These are phyloP conservation scores for Quercus ilex DNA, from an alignment of 306 rosid species.

Conservation along the genomic window DNA sequence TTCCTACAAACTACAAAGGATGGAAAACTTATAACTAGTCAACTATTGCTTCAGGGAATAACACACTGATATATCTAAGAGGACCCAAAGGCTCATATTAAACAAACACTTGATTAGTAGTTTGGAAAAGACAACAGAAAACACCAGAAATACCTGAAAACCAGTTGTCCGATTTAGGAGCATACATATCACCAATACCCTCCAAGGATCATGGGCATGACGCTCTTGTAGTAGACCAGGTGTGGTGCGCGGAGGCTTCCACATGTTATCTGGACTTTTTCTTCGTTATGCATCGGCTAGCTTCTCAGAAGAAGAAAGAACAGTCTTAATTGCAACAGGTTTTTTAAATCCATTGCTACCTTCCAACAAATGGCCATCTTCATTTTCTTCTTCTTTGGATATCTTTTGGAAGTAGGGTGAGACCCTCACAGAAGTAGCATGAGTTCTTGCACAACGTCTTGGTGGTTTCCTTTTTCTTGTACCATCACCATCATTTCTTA, in stretches of 20 bases:
- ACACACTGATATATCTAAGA: background rate
- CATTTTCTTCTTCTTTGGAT: background rate
- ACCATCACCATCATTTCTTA: background rate
- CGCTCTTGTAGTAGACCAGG: conserved; percentile 58
- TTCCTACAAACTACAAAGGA: background rate
- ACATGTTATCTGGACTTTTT: conserved; percentile 43
- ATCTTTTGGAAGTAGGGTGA: conserved; percentile 31
- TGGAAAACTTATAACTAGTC: background rate
- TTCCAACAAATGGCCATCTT: background rate
- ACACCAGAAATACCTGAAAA: conserved; percentile 36
- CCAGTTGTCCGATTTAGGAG: conserved; percentile 63
- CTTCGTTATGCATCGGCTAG: conserved; percentile 50
- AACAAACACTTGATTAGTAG: background rate
- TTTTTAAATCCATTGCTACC: background rate
- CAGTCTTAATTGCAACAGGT: background rate
- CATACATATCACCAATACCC: conserved; percentile 67
- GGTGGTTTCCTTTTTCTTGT: background rate
- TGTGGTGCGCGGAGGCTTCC: conserved; percentile 68
- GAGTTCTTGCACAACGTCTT: conserved; percentile 3
- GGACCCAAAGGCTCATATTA: background rate
- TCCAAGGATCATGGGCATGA: conserved; percentile 72
- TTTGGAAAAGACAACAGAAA: background rate
- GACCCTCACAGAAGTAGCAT: conserved; percentile 11
- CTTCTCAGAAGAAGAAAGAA: conserved; percentile 37
- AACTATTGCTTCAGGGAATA: background rate